phyloP scores from a whole-genome alignment of 176 grass and related monocot genomes.

The Saccharum officinarum region DNA sequence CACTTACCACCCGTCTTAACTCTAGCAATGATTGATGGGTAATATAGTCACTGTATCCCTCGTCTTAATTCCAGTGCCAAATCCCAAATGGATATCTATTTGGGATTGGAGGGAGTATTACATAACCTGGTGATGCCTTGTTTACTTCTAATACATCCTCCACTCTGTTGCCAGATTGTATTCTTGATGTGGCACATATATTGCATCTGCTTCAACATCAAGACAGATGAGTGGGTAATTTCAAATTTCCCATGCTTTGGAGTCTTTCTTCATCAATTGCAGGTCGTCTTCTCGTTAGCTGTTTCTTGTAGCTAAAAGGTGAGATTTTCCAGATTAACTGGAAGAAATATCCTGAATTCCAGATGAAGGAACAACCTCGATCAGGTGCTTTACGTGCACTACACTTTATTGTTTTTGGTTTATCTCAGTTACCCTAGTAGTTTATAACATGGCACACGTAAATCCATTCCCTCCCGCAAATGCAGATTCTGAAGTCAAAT shows the following conservation, averaged over 20 bases:
- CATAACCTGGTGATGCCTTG: constrained; percentile 1
- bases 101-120: background rate
- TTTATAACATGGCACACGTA: constrained; percentile 19
- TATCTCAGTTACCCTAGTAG: background rate
- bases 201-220: constrained; percentile 96
- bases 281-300: constrained; percentile 46
- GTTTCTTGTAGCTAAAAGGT: constrained; percentile 62
- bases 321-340: constrained; percentile 95
- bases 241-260: constrained; percentile 68
- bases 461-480: constrained; percentile 15
- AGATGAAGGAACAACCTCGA: constrained; percentile 57
- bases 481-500: constrained; percentile 58
- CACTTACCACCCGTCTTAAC: background rate
- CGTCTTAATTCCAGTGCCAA: background rate
- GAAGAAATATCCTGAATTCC: constrained; percentile 94
- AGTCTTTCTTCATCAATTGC: constrained; percentile 71
- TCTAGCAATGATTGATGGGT: background rate
- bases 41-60: background rate
- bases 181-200: constrained; percentile 94
- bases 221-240: constrained; percentile 96
- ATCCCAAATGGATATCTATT: background rate
- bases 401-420: background rate
- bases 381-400: constrained; percentile 50
- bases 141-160: constrained; percentile 15
- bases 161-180: constrained; percentile 47